Percentiles rank a stretch among this genome's conserved stretches.
Conservation (phyloP, 805 yeast species). For the Pichia pseudocactophila region DNA sequence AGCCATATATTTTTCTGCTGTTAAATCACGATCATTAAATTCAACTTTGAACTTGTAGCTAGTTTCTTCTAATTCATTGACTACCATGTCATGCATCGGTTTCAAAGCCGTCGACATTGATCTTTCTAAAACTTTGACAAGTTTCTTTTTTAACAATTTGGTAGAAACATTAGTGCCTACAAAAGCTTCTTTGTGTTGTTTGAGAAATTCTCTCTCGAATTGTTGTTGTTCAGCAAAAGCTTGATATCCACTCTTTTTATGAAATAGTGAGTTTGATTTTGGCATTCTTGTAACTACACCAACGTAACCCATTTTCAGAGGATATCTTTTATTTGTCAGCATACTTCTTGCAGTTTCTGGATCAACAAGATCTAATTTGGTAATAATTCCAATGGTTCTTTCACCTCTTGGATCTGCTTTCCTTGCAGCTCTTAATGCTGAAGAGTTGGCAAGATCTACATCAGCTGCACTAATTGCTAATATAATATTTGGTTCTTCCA, state of each 20-base stretch:
- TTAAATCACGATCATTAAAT: conserved; percentile 86
- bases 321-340: conserved; percentile 73
- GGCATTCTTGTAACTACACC: conserved; percentile 90
- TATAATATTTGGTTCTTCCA: conserved; percentile 87
- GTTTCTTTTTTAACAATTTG: conserved; percentile 59
- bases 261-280: conserved; percentile 35
- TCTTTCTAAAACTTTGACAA: conserved; percentile 78
- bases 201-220: conserved; percentile 57
- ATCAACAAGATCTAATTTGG: conserved; percentile 85
- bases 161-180: conserved; percentile 68
- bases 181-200: conserved; percentile 50
- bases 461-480: conserved; percentile 96
- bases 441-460: conserved; percentile 93
- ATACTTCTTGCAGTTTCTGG: conserved; percentile 62
- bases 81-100: conserved; percentile 80
- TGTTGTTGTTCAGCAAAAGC: conserved; percentile 61
- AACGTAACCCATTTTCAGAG: conserved; percentile 92
- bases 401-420: conserved; percentile 88
- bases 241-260: conserved; percentile 47
- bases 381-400: conserved; percentile 92
- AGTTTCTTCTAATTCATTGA: conserved; percentile 88
- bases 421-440: conserved; percentile 87
- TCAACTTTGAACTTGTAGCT: conserved; percentile 91
- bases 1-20: conserved; percentile 91
- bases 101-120: conserved; percentile 84